Conservation (phyloP, 192 early-diverging fungal species). For the Phlyctochytrium planicorne region DNA sequence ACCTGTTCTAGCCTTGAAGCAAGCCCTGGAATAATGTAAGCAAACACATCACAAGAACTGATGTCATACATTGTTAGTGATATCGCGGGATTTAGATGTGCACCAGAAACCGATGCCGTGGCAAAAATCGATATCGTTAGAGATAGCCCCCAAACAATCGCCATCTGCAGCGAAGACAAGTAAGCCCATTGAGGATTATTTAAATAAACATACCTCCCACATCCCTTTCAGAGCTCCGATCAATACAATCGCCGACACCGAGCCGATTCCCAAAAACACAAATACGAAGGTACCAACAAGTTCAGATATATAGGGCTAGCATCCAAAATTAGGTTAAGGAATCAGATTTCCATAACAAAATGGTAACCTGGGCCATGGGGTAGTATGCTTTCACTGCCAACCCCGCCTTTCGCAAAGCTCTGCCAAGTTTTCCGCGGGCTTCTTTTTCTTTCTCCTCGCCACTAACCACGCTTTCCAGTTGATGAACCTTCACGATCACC, state of each 20-base stretch:
- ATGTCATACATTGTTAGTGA: constrained; percentile 13
- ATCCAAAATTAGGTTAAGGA: too few species aligned
- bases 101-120: constrained; percentile 30
- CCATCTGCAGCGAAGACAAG: too few species aligned
- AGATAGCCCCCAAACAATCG: constrained; percentile 30
- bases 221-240: constrained; percentile 6
- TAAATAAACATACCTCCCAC: not conserved
- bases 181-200: too few species aligned
- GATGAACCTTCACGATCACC: not conserved
- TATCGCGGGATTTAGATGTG: constrained; percentile 39
- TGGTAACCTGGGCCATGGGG: not conserved
- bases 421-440: not conserved
- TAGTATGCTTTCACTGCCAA: not conserved
- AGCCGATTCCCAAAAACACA: constrained; percentile 30
- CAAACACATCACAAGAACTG: too few species aligned
- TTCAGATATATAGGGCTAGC: constrained; percentile 22
- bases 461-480: not conserved
- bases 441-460: too few species aligned
- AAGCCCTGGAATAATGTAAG: not conserved
- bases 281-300: constrained; percentile 39
- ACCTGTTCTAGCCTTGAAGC: not conserved
- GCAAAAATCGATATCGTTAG: constrained; percentile 34
- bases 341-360: too few species aligned
- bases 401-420: not conserved
- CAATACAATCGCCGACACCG: constrained; percentile 18